Conservation (phyloP, 73 alveolate genomes). For the Durusdinium trenchii region DNA sequence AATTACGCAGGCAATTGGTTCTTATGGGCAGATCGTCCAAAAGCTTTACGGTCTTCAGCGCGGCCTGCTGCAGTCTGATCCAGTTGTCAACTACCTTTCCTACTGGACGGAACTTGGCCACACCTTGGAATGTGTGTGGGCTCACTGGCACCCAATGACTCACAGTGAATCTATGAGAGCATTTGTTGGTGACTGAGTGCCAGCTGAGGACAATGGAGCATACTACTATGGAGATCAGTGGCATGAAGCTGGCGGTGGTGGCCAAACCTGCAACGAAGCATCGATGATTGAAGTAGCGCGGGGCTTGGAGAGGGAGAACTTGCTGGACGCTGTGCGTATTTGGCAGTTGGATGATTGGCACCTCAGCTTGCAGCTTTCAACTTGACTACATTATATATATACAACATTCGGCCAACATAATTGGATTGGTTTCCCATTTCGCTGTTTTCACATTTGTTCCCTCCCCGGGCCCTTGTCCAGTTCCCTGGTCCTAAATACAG, state of each 20-base stretch:
- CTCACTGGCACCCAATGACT: neutral
- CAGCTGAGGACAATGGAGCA: conserved; percentile 60
- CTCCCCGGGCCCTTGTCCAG: too few relatives aligned
- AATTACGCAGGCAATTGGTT: conserved; percentile 22
- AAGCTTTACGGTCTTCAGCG: neutral
- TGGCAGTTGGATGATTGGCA: conserved; percentile 94
- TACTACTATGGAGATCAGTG: conserved; percentile 84
- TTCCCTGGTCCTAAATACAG: too few relatives aligned
- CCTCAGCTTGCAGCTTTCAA: too few relatives aligned
- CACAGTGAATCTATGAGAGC: neutral
- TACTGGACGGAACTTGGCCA: conserved; percentile 43
- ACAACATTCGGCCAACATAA: too few relatives aligned
- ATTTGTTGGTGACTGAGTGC: neutral
- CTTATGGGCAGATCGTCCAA: conserved; percentile 2
- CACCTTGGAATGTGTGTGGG: neutral
- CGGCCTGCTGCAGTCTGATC: neutral
- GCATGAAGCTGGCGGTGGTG: conserved; percentile 72
- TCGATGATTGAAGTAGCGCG: conserved; percentile 40
- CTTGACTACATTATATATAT: too few relatives aligned
- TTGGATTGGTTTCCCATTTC: too few relatives aligned
- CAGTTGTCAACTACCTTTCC: conserved; percentile 33
- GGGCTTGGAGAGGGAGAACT: neutral
- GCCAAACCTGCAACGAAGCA: conserved; percentile 20
- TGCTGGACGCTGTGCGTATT: conserved; percentile 24
- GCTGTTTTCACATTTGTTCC: too few relatives aligned